phyloP scores from a whole-genome alignment of 2,329 filamentous ascomycete genomes.

The Teratosphaeriaceae sp. region DNA sequence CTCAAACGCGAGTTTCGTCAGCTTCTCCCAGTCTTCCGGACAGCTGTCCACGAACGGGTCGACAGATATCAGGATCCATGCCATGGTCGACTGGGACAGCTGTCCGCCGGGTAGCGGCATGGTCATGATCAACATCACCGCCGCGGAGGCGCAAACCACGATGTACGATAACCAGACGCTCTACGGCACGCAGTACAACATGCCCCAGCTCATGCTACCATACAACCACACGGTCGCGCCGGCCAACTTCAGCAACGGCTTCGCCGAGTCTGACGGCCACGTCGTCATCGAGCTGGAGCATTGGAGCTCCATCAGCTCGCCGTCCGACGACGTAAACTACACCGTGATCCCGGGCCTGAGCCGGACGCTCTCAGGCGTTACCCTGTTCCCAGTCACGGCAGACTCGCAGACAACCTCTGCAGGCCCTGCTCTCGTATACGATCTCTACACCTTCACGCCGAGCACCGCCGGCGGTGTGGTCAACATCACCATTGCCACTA shows the following conservation, averaged over 20 bases:
- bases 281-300: slow-evolving; percentile 34
- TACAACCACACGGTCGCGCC: slow-evolving; percentile 47
- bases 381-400: slow-evolving; percentile 45
- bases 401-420: slow-evolving; percentile 44
- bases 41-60: slow-evolving; percentile 40
- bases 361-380: slow-evolving; percentile 53
- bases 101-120: slow-evolving; percentile 33
- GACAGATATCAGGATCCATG: slow-evolving; percentile 47
- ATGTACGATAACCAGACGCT: slow-evolving; percentile 7
- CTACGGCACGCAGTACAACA: slow-evolving; percentile 36
- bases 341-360: slow-evolving; percentile 50
- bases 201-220: slow-evolving; percentile 47
- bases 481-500: slow-evolving; percentile 22
- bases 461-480: slow-evolving; percentile 36
- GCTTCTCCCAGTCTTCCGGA: slow-evolving; percentile 45
- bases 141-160: slow-evolving; percentile 35
- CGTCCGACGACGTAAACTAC: slow-evolving; percentile 36
- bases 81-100: slow-evolving; percentile 51
- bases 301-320: slow-evolving; percentile 19
- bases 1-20: slow-evolving; percentile 44
- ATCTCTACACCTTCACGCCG: slow-evolving; percentile 55
- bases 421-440: slow-evolving; percentile 54
- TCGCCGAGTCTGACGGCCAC: slow-evolving; percentile 52
- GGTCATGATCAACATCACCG: slow-evolving; percentile 46
- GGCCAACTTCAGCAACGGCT: slow-evolving; percentile 49